Percentiles rank a stretch among this genome's conserved stretches.
Conservation (phyloP, 2,329 filamentous ascomycete genomes). For the Chaetomiaceae sp. region DNA sequence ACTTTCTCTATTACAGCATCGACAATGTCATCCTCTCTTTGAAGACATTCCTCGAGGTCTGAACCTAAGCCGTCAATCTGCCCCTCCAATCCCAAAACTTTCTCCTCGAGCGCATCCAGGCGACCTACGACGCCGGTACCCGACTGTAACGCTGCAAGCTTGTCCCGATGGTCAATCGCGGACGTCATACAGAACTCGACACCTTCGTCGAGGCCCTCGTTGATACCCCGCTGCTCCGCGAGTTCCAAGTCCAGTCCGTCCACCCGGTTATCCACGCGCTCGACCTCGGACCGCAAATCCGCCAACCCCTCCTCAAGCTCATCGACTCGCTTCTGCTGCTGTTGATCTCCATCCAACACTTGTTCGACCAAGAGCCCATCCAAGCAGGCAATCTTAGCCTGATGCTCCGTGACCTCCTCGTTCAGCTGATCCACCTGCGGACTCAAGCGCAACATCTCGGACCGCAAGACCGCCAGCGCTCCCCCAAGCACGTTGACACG, state of each 20-base stretch:
- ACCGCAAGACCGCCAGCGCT: conserved; percentile 1
- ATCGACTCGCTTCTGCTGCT: conserved; percentile 5
- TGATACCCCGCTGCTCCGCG: conserved; percentile 9
- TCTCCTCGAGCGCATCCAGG: too few relatives aligned
- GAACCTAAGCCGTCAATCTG: too few relatives aligned
- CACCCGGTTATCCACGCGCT: conserved; percentile 1
- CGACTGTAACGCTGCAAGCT: too few relatives aligned
- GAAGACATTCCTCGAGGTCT: too few relatives aligned
- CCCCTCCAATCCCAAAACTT: too few relatives aligned
- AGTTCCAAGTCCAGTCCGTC: conserved; percentile 3
- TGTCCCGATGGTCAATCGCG: too few relatives aligned
- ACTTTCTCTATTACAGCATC: not conserved
- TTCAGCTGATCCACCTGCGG: conserved; percentile 2
- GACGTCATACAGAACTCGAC: too few relatives aligned
- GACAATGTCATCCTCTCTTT: conserved; percentile 5
- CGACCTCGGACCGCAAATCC: not conserved
- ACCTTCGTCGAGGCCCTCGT: conserved; percentile 3
- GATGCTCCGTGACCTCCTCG: conserved; percentile 5
- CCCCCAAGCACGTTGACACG: conserved; percentile 1
- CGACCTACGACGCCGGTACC: too few relatives aligned
- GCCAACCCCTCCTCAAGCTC: conserved; percentile 1
- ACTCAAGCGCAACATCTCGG: not conserved
- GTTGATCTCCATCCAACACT: conserved; percentile 3
- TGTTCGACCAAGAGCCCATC: too few relatives aligned
- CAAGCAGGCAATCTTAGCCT: too few relatives aligned